Evolutionary conservation across 257 asterid species (phyloP), one percentile per base, ranked within the genome.

Genomic region (Solanum dulcamara): DNA sequence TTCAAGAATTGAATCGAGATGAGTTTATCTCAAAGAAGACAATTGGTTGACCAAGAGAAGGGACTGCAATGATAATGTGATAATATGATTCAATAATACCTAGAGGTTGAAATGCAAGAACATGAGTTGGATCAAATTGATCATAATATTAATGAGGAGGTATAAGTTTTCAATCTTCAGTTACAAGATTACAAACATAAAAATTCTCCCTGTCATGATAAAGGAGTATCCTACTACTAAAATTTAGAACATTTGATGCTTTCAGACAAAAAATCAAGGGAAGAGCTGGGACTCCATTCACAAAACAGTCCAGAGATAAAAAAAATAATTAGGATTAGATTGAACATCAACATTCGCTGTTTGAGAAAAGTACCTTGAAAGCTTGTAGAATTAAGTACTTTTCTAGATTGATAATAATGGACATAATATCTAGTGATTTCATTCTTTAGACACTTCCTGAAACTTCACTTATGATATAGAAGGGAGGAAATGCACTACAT

Each of bases 131-230:
- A 48, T 48, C 18, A 48, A 0, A 4, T 12, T 85, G 89, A 17
- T 88, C 89, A 30, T 82, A 88, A 0, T 81, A 37, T 2, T 9
- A 30, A 77, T 17, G 28, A 6, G 91, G 17, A 17, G 92, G 91
- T 20, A 90, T 89, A 38, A 5, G 2, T 8, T 60, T 37, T 89
- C 91, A 87, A 5, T 85, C 86, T 51, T 62, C 7, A 12, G 80
- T 92, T 42, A 88, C 87, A 18, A 93, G 91, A 80, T 88, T 92
- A 91, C 92, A 91, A 24, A 92, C 72, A 67, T 85, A 89, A 87
- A 14, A 50, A 50, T 50, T 6, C 22, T 50, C 22, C 57, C 9
- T 0, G 22, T 22, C 57, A 7, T 0, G 5, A 50, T 22, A 50
- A 50, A 50, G 57, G 22, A 50, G 8, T 50, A 50, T 3, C 57